Base-by-base conservation (phyloP, 179 eudicot genomes). In the Beta corolliflora region DNA sequence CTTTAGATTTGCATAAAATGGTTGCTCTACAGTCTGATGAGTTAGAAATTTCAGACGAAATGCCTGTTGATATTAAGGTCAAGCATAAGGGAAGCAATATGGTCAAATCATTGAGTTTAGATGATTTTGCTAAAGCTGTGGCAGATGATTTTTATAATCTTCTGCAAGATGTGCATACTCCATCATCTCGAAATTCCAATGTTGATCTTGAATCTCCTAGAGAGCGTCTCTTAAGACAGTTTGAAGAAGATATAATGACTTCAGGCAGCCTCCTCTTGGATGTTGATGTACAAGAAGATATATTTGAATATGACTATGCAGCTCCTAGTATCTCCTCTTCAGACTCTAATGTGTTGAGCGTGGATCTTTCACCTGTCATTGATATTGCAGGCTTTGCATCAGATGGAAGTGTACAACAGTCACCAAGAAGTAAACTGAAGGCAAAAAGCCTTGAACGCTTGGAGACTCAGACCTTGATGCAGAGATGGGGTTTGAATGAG, bases 161-260 rank as follows among this genome's bases (percentile, higher is more conserved):
- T 88, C 86, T 94, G 85, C 93, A 90, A 58, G 89, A 91, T 65
- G 89, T 89, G 81, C 85, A 81, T 71, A 88, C 87, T 86, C 92
- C 92, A 53, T 89, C 88, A 68, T 69, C 84, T 81, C 84, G 78
- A 78, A 88, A 84, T 86, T 87, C 92, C 21, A 92, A 86, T 84
- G 85, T 90, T 75, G 89, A 86, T 81, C 89, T 92, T 7, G 97
- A 91, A 81, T 96, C 99, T 68, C 99, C 97, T 54, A 88, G 95
- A 84, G 98, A 88, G 82, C 88, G 88, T 76, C 85, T 96, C 23
- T 80, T 92, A 83, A 88, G 92, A 84, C 84, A 94, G 83, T 96
- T 96, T 80, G 99, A 96, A 85, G 87, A 91, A 81, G 98, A 96
- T 77, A 75, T 90, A 74, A 84, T 94, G 82, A 91, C 86, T 73